Evolutionary conservation across 176 grass and related monocot species (phyloP).

Genomic region (Avena sativa): DNA sequence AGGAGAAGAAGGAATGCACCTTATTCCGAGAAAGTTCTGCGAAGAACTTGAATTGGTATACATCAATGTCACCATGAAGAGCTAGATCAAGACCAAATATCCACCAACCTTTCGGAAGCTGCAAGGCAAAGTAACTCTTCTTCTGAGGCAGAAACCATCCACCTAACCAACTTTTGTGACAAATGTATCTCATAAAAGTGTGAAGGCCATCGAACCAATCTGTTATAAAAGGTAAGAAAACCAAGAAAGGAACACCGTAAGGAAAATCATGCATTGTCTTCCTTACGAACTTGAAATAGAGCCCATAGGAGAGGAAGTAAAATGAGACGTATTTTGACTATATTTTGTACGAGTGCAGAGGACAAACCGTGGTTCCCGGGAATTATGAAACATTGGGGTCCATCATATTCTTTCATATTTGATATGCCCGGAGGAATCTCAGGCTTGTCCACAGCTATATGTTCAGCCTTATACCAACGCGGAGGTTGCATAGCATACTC

Average conservation of each 20-base stretch:
- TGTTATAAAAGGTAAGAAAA: slow-evolving; percentile 41
- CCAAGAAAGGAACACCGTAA: slow-evolving; percentile 24
- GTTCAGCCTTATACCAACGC: slow-evolving; percentile 75
- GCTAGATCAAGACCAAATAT: slow-evolving; percentile 97
- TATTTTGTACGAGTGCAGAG: slow-evolving; percentile 18
- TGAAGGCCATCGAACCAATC: slow-evolving; percentile 98
- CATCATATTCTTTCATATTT: slow-evolving; percentile 73
- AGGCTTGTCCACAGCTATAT: slow-evolving; percentile 94
- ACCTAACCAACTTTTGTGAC: slow-evolving; percentile 94
- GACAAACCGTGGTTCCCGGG: slow-evolving; percentile 89
- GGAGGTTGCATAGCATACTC: slow-evolving; percentile 95
- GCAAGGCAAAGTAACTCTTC: slow-evolving; percentile 96
- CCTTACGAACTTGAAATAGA: slow-evolving; percentile 24
- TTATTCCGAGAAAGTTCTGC: slow-evolving; percentile 77
- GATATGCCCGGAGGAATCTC: slow-evolving; percentile 77
- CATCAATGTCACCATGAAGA: slow-evolving; percentile 94
- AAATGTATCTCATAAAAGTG: slow-evolving; percentile 96
- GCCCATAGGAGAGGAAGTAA: slow-evolving; percentile 19
- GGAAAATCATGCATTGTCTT: slow-evolving; percentile 30
- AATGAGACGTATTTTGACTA: slow-evolving; percentile 42
- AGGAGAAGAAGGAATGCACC: slow-evolving; percentile 51
- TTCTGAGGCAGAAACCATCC: slow-evolving; percentile 97
- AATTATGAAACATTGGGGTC: slow-evolving; percentile 96
- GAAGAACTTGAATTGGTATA: slow-evolving; percentile 97
- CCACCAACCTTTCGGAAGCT: slow-evolving; percentile 92